These are phyloP conservation scores for Phytophthora sojae DNA, from an alignment of 352 stramenopile genomes.

Conservation along the genomic window DNA sequence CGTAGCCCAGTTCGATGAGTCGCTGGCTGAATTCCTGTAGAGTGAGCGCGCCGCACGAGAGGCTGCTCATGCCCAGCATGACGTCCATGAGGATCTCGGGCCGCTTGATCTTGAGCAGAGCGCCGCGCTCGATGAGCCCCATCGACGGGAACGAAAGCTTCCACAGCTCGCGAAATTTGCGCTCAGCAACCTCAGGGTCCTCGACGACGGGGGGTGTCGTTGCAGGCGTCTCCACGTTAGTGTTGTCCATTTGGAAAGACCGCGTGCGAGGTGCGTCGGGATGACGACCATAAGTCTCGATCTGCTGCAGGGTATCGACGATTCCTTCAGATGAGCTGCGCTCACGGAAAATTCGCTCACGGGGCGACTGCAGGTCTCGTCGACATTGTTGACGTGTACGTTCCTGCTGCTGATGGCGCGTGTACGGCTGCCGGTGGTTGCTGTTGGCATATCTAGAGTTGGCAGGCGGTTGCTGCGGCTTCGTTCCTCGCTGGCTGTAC, in stretches of 20 bases:
- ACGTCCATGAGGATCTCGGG: conserved; percentile 76
- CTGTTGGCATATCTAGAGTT: conserved; percentile 18
- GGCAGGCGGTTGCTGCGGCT: conserved; percentile 28
- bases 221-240: conserved; percentile 30
- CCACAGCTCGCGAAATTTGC: conserved; percentile 81
- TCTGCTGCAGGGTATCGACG: conserved; percentile 52
- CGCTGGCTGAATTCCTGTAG: conserved; percentile 62
- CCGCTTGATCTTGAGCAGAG: conserved; percentile 70
- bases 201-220: conserved; percentile 14
- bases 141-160: conserved; percentile 80
- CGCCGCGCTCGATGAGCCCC: conserved; percentile 64
- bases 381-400: conserved; percentile 39
- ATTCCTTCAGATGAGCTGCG: conserved; percentile 67
- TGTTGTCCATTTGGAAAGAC: conserved; percentile 60
- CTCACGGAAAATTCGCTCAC: conserved; percentile 51
- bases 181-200: conserved; percentile 39
- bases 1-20: conserved; percentile 71
- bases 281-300: conserved; percentile 25
- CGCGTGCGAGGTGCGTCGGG: conserved; percentile 51
- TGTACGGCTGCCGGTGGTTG: conserved; percentile 27
- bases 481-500: conserved; percentile 33
- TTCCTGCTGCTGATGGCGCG: conserved; percentile 33
- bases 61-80: conserved; percentile 83
- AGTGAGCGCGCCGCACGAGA: conserved; percentile 72
- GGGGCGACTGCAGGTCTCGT: conserved; percentile 39